phyloP scores from a whole-genome alignment of 1,139 yeast genomes.

The Magnusiomyces paraingens region DNA sequence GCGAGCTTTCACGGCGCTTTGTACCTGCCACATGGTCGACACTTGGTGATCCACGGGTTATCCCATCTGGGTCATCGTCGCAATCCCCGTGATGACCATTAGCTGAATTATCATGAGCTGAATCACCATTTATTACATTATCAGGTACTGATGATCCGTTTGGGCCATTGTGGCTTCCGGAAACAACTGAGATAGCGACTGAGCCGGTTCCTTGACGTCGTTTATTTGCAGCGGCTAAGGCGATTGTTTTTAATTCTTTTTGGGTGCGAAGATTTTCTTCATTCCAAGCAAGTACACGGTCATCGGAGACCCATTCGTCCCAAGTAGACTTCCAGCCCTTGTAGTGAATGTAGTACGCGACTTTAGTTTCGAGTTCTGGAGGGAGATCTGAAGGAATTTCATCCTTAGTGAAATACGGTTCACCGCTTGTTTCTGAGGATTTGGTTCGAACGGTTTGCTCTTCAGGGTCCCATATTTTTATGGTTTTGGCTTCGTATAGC shows the following conservation, averaged over 20 bases:
- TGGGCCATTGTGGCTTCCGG: slow-evolving; percentile 7
- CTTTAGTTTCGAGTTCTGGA: slow-evolving; percentile 33
- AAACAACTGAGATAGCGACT: slow-evolving; percentile 7
- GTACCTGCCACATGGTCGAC: background rate
- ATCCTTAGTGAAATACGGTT: slow-evolving; percentile 24
- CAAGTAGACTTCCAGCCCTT: slow-evolving; percentile 94
- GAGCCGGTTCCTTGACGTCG: slow-evolving; percentile 11
- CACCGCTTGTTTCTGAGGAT: slow-evolving; percentile 17
- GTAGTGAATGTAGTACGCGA: slow-evolving; percentile 71
- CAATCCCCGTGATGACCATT: background rate
- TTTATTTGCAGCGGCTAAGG: slow-evolving; percentile 35
- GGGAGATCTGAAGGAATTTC: slow-evolving; percentile 40
- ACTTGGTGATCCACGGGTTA: too few relatives aligned
- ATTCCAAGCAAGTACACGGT: slow-evolving; percentile 60
- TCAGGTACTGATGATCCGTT: background rate
- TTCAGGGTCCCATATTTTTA: slow-evolving; percentile 55
- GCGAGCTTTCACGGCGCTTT: slow-evolving; percentile 2
- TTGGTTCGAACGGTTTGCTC: slow-evolving; percentile 29
- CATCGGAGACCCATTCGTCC: slow-evolving; percentile 91
- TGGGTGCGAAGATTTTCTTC: slow-evolving; percentile 64
- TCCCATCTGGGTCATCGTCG: too few relatives aligned
- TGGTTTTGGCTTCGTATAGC: slow-evolving; percentile 79
- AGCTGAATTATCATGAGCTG: background rate
- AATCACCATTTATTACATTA: background rate
- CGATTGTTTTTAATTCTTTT: slow-evolving; percentile 52